Evolutionary conservation across 2,329 filamentous ascomycete genomes (phyloP), one percentile per base, ranked within the genome.

Genomic region (Trichoderma afroharzianum): DNA sequence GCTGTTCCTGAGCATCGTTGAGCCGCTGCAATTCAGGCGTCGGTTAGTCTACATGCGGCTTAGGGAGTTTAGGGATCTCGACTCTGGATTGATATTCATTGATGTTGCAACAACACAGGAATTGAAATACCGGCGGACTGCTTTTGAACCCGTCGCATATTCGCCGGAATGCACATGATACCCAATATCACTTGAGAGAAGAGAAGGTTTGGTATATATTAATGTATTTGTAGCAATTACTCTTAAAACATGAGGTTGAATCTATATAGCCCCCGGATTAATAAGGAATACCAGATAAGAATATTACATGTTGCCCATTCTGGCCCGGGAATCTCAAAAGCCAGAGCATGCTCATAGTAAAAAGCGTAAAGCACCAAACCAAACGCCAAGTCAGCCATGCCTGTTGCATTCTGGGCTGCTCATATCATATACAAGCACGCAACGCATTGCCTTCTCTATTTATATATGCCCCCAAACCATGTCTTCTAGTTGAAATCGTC

Each of bases 341-440:
- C 68, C 21, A 14, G 50, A 61, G 28, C 59, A 64, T 53, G 47
- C 28, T 57, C 57, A 72, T 64, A 39, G 59, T 55, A 43, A 62
- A 71, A 55, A 58, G 64, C 53, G 50, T 67, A 68, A 68, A 61
- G 59, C 64, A 67, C 57, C 64, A 68, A 68, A 43, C 43, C 68
- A 61, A 72, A 72, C 71, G 71, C 71, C 71, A 59, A 33, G 50
- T 68, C 64, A 69, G 57, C 57, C 47, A 63, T 69, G 58, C 59
- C 47, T 53, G 18, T 59, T 57, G 33, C 58, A 47, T 58, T 63
- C 55, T 33, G 24, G 47, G 63, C 33, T 30, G 61, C 63, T 61
- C 63, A 43, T 66, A 53, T 53, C 47, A 53, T 53, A 71, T 58
- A 68, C 57, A 68, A 63, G 63, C 30, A 63, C 59, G 57, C 47